Evolutionary conservation across 805 yeast genomes (phyloP), one percentile per base, ranked within the genome.

Genomic region (Yarrowia sp.): DNA sequence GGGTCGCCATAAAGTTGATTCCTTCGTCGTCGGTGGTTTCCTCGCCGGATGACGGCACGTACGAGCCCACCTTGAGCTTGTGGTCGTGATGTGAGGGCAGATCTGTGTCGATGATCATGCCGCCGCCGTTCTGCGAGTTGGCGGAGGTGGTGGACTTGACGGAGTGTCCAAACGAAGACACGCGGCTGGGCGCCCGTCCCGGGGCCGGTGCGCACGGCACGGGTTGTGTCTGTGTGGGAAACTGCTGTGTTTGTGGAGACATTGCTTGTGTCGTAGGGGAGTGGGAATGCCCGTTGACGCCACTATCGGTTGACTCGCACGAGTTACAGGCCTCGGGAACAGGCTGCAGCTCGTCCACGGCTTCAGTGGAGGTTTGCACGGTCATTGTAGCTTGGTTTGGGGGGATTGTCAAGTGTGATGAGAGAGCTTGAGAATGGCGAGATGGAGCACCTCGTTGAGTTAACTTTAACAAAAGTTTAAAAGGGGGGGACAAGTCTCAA

Each of bases 21-120:
- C 61, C 61, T 38, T 55, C 61, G 47, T 55, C 61, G 61, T 55
- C 61, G 38, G 61, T 55, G 14, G 61, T 55, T 13, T 55, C 61
- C 6, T 55, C 61, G 28, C 61, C 61, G 2, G 61, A 55, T 15
- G 61, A 55, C 11, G 61, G 61, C 38, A 55, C 61, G 61, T 55
- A 55, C 31, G 61, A 55, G 45, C 61, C 47, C 11, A 39, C 47
- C 61, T 55, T 55, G 61, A 55, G 61, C 47, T 41, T 55, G 35
- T 15, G 4, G n/a, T 58, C 64, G 22, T 58, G 51, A 35, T 58
- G 64, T 8, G 64, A 58, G 18, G 64, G 64, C 22, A 58, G 64
- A 22, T 58, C 64, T 33, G 64, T 33, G 64, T 58, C 64, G 33
- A 58, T 9, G 33, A 58, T 58, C 43, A 58, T 39, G 18, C 60